Evolutionary conservation across 2,329 filamentous ascomycete genomes (phyloP).

Genomic region (Fusarium scirpi): DNA sequence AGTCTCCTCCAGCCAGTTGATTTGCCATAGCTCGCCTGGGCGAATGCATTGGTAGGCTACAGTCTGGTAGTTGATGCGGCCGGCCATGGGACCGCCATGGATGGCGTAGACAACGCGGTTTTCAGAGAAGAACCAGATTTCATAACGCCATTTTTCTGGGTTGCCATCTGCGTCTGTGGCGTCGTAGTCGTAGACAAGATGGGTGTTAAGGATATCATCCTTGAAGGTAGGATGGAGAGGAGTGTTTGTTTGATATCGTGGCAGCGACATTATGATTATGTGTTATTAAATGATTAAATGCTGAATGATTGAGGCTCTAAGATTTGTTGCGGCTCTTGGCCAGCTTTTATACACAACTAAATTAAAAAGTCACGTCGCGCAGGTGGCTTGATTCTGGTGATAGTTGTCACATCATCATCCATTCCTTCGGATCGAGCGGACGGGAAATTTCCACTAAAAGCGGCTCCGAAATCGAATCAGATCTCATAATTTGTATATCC

Average conservation of each 20-base stretch:
- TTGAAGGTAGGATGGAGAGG: slow-evolving; percentile 51
- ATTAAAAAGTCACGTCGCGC: not conserved
- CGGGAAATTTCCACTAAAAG: slow-evolving; percentile 16
- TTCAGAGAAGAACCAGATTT: slow-evolving; percentile 70
- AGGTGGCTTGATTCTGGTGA: slow-evolving; percentile 2
- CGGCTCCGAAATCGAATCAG: not conserved
- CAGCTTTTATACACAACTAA: slow-evolving; percentile 1
- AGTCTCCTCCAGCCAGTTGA: slow-evolving; percentile 71
- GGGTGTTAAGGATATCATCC: slow-evolving; percentile 63
- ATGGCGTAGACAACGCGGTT: slow-evolving; percentile 68
- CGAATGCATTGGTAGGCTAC: slow-evolving; percentile 69
- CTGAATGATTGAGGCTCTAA: accelerated
- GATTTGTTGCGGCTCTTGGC: accelerated
- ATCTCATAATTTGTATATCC: slow-evolving; percentile 23
- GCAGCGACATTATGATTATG: slow-evolving; percentile 34
- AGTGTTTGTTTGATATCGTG: slow-evolving; percentile 44
- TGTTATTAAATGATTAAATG: not conserved
- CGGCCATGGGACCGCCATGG: slow-evolving; percentile 70
- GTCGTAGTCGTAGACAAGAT: slow-evolving; percentile 69
- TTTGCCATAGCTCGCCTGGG: slow-evolving; percentile 69
- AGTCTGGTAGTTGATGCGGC: slow-evolving; percentile 64
- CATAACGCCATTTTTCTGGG: slow-evolving; percentile 70
- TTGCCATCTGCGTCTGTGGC: slow-evolving; percentile 61
- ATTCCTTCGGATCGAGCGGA: slow-evolving; percentile 22
- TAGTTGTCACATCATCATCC: slow-evolving; percentile 9